Base-by-base conservation (phyloP, 2,329 filamentous ascomycete genomes). In the Blumeriella jaapii region DNA sequence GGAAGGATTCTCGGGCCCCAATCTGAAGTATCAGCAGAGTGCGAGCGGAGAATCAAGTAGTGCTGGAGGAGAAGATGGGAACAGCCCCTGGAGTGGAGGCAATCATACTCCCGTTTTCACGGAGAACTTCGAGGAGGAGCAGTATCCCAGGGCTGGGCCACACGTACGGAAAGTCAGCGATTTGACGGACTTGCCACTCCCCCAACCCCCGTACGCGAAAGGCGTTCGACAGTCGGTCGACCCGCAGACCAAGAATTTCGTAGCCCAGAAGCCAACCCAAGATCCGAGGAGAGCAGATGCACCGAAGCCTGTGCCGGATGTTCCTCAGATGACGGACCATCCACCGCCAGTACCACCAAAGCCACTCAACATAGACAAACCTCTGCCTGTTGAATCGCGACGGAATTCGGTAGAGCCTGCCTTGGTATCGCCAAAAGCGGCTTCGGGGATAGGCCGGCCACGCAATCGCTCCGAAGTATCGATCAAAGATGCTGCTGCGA, bases 91-190 rank as follows among this genome's bases (percentile, higher is more conserved):
- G 48, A 51, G 49, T 34, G 48, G 47, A 18, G 53, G 60, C 9
- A 62, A 61, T 36, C 67, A 71, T 41, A 69, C 67, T 1, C 68
- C 69, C 4, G 59, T 69, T 1, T 74, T 74, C 44, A 61, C 55
- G 10, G 69, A 74, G 45, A 61, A 71, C 42, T 68, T 74, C 39
- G 65, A 67, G 31, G 66, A 71, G 28, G 61, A 65, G 34, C 54
- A 55, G 40, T 55, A 56, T 35, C 54, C 55, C 32, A 50, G 51
- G 31, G 51, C 52, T 19, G 53, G 54, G 27, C 53, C 51, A 17
- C 51, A 58, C 47, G 52, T 56, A 8, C 39, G 53, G 12, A 55
- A 53, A 41, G 48, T 51, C 15, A 52, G 47, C 38, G 52, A 57
- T 45, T 31, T 55, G 15, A 45, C 48, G 29, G 54, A 56, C 41